Percentiles rank a stretch among this genome's conserved stretches.
Conservation (phyloP, 2,329 filamentous ascomycete genomes). For the Hortaea sp. region DNA sequence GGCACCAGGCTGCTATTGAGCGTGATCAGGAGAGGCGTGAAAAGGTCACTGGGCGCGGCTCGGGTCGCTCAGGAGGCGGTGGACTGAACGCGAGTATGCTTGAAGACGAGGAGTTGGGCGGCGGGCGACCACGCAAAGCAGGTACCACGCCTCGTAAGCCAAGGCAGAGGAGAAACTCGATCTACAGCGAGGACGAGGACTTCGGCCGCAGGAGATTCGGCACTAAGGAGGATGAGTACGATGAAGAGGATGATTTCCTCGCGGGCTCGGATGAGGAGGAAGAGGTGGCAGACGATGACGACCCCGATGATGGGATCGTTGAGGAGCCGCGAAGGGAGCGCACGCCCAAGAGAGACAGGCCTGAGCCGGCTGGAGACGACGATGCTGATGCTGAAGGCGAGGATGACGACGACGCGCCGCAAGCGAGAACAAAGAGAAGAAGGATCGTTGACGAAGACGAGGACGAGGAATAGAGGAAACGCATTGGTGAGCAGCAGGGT, state of each 20-base stretch:
- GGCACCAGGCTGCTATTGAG: constrained; percentile 57
- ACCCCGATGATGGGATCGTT: constrained; percentile 36
- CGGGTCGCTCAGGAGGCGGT: constrained; percentile 39
- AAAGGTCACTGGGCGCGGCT: constrained; percentile 37
- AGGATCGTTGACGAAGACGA: constrained; percentile 40
- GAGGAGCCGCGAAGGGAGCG: constrained; percentile 19
- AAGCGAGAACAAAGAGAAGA: constrained; percentile 31
- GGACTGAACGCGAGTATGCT: constrained; percentile 60
- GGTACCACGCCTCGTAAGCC: constrained; percentile 25
- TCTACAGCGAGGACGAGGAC: constrained; percentile 65
- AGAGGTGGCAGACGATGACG: constrained; percentile 49
- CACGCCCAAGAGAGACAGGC: constrained; percentile 30
- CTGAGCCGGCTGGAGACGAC: constrained; percentile 17
- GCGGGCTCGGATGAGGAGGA: constrained; percentile 63
- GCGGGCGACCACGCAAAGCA: constrained; percentile 14
- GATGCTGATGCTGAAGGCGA: constrained; percentile 28
- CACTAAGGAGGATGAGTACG: constrained; percentile 63
- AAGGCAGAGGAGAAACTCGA: constrained; percentile 27
- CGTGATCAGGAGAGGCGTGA: constrained; percentile 51
- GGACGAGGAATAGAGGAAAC: constrained; percentile 17
- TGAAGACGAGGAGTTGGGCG: constrained; percentile 45
- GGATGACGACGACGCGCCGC: constrained; percentile 15
- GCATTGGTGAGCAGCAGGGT: no score
- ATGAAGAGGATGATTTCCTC: constrained; percentile 70
- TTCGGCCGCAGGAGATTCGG: constrained; percentile 56